phyloP scores from a whole-genome alignment of 306 rosid genomes.

The Trifolium fragiferum region DNA sequence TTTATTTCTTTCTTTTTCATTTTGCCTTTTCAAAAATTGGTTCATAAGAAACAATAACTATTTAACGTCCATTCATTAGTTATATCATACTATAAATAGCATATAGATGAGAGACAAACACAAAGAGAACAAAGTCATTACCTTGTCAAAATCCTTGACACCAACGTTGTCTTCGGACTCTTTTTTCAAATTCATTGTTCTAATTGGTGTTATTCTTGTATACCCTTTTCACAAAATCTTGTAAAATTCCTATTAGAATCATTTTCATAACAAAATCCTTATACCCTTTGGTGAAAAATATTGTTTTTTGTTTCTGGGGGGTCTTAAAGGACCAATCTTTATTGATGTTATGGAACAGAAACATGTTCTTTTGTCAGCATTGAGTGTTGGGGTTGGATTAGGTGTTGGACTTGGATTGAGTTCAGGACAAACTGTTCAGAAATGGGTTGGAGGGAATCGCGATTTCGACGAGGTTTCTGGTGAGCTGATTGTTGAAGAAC shows the following conservation, averaged over 20 bases:
- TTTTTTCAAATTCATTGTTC: slow-evolving; percentile 21
- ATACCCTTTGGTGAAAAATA: slow-evolving; percentile 38
- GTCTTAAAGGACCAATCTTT: slow-evolving; percentile 38
- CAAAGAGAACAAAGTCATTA: slow-evolving; percentile 43
- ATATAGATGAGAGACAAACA: slow-evolving; percentile 29
- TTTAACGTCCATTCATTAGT: slow-evolving; percentile 64
- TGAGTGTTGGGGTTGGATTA: slow-evolving; percentile 95
- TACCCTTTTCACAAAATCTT: slow-evolving; percentile 43
- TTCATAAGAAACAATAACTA: slow-evolving; percentile 39
- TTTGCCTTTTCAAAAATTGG: neutral
- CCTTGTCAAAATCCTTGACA: slow-evolving; percentile 51
- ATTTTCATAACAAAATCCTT: slow-evolving; percentile 29
- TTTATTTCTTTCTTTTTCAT: slow-evolving; percentile 6
- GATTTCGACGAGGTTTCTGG: slow-evolving; percentile 64
- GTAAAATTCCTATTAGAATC: slow-evolving; percentile 34
- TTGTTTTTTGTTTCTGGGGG: slow-evolving; percentile 21
- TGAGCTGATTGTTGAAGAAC: slow-evolving; percentile 76
- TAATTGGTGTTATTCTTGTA: slow-evolving; percentile 3
- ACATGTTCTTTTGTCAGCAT: slow-evolving; percentile 85
- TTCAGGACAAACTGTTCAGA: slow-evolving; percentile 73
- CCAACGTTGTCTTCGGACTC: slow-evolving; percentile 51
- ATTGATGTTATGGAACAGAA: slow-evolving; percentile 78
- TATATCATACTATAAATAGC: slow-evolving; percentile 65
- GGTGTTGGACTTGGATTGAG: slow-evolving; percentile 92
- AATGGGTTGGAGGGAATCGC: slow-evolving; percentile 76